Conservation (phyloP, 2,329 filamentous ascomycete species). For the Xylariales sp. region DNA sequence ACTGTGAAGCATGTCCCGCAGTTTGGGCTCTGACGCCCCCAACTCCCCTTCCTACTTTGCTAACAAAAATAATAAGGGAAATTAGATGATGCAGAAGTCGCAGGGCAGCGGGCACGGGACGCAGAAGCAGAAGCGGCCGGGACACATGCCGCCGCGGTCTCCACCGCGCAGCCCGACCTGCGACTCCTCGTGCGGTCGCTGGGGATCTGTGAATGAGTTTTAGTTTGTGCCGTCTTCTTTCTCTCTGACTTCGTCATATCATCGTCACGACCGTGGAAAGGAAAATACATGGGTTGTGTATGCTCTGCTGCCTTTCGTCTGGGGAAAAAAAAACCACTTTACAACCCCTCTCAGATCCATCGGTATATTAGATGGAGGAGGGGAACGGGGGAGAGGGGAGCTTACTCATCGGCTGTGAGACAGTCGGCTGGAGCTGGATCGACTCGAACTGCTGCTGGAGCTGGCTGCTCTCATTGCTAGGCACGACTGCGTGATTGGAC, state of each 20-base stretch:
- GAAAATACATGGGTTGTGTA: background rate
- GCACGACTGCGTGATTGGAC: no score
- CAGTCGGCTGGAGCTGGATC: constrained; percentile 5
- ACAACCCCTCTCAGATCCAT: no score
- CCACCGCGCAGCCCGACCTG: constrained; percentile 21
- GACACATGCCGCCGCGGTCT: constrained; percentile 22
- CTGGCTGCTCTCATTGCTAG: no score
- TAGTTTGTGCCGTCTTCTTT: background rate
- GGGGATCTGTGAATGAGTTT: constrained; percentile 15
- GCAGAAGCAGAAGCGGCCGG: constrained; percentile 34
- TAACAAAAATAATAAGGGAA: no score
- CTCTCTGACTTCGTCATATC: background rate
- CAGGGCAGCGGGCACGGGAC: constrained; percentile 32
- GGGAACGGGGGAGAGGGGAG: background rate
- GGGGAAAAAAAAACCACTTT: background rate
- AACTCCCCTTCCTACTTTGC: no score
- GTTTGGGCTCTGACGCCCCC: no score
- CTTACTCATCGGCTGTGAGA: constrained; percentile 5
- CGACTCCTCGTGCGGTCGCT: constrained; percentile 19
- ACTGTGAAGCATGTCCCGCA: no score
- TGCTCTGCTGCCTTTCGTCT: background rate
- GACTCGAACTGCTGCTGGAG: background rate
- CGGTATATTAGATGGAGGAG: no score
- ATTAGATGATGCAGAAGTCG: constrained; percentile 29
- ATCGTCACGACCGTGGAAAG: background rate